Base-by-base conservation (phyloP, 2,329 filamentous ascomycete species). In the Colletotrichum aenigma region DNA sequence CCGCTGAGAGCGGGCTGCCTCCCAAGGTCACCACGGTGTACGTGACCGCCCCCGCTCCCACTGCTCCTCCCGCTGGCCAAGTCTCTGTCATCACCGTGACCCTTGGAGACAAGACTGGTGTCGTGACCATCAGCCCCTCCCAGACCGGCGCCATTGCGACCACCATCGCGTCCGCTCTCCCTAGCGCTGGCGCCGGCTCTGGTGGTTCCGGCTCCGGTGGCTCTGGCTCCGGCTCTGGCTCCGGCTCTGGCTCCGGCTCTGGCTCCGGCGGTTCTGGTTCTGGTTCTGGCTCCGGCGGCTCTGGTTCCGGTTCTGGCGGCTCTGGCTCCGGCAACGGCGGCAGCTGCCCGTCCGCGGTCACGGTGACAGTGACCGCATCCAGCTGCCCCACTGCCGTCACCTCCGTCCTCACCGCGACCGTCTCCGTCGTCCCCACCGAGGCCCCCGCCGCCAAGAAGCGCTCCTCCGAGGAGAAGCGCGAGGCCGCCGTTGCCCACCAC, bases 41-140 rank as follows among this genome's bases (percentile, higher is more conserved):
- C 34, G 55, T 78, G 34, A 77, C 77, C 32, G 48, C 67, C 13
- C 67, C 68, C 8, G 68, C 66, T 5, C 61, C 76, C n/a, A 66
- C 68, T 21, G 66, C 56, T 7, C n/a, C 34, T 4, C 66, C 71
- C 21, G 64, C 67, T 43, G 67, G 48, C 55, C 32, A 65, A 3
- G 68, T 72, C 66, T 70, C 70, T 58, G 75, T 78, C 58, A 68
- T 78, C 9, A 76, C 77, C 16, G 69, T 78, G 56, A 78, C 77
- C 21, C 55, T 78, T 28, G 71, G 72, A 28, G 48, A 60, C 43
- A 52, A 52, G 43, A 52, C 43, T 13, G 43, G 43, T 1, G 43
- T 52, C n/a, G 72, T 77, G 10, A 77, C 76, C 24, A 70, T 77
- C 65, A 77, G 71, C 24, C 71, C 75, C 70, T 48, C 70, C 13